Base-by-base conservation (phyloP, 306 rosid genomes). In the Pyrus betulifolia region DNA sequence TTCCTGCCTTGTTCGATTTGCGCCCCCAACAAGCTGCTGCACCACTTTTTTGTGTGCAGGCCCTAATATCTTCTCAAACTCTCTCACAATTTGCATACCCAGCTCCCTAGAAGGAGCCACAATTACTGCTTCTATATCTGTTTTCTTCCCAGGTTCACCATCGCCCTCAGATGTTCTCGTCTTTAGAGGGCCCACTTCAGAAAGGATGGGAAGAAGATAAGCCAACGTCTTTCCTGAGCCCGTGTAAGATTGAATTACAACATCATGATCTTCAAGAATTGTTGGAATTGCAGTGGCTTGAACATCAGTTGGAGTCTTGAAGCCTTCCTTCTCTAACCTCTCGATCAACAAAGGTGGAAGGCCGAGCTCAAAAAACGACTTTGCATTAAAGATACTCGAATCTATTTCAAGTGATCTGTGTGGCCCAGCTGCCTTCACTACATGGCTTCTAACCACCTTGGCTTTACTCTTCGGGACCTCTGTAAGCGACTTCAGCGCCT, bases 11-110 rank as follows among this genome's bases (percentile, higher is more conserved):
- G 93, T 82, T 62, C 95, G 81, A 73, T 95, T 95, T 0, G 98
- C 98, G 70, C 98, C 98, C 27, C 98, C 98, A 19, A 95, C 97
- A 67, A 95, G 97, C 89, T 95, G 96, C 87, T 95, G 97, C 79
- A 95, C 98, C 11, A 70, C 84, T 76, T 79, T 89, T 79, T 77
- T 92, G 80, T 91, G 80, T 55, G 75, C 85, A 70, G 83, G 87
- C 69, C 98, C 98, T 45, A 92, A 76, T 81, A 92, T 84, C 88
- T 84, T 95, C 88, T 95, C 98, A 74, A 95, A 78, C 88, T 95
- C 98, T 77, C 98, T 86, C 70, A 95, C 98, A 69, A 92, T 95
- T 80, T 95, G 98, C 98, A 92, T 95, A n/a, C 90, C 97, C 67
- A 95, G 85, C 85, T 95, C 98, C 82, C 98, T 90, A 30, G 98